These are phyloP conservation scores for Zymoseptoria pseudotritici DNA, from an alignment of 2,329 filamentous ascomycete genomes.

Conservation along the genomic window DNA sequence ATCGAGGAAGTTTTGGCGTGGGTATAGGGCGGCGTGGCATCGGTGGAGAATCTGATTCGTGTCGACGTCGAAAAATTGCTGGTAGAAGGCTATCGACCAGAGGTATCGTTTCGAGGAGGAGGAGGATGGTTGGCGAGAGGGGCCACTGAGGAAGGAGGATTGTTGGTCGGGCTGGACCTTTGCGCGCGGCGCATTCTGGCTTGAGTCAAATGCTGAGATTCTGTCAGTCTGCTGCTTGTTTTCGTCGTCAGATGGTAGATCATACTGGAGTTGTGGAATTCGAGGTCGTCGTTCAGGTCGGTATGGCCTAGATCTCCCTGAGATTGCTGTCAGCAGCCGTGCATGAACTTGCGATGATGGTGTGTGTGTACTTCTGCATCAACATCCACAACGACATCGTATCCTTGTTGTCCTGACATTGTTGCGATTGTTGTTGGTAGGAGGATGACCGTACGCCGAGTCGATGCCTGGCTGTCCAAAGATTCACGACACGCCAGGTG, in stretches of 20 bases:
- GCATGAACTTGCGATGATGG: background rate
- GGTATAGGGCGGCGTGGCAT: conserved; percentile 83
- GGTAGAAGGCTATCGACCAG: conserved; percentile 89
- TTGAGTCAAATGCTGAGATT: conserved; percentile 23
- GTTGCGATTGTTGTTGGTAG: background rate
- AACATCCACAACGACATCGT: conserved; percentile 96
- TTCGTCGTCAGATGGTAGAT: conserved; percentile 1
- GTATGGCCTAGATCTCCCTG: conserved; percentile 97
- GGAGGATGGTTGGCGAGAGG: conserved; percentile 17
- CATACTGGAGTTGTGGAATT: conserved; percentile 86
- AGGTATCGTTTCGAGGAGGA: conserved; percentile 66
- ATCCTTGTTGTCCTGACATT: conserved; percentile 59
- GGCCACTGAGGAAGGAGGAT: conserved; percentile 31
- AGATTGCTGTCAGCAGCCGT: conserved; percentile 13
- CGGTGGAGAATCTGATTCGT: conserved; percentile 80
- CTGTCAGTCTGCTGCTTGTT: conserved; percentile 3
- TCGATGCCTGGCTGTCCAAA: background rate
- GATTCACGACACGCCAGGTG: background rate
- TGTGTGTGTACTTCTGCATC: conserved; percentile 70
- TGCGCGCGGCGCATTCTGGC: conserved; percentile 39
- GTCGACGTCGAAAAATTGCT: conserved; percentile 98
- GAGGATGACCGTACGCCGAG: background rate
- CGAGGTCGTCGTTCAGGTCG: conserved; percentile 95
- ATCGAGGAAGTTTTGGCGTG: conserved; percentile 90
- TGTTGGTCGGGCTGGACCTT: conserved; percentile 39